Percentiles rank a stretch among this genome's conserved stretches.
These are phyloP conservation scores for Vitis hybrid DNA, from an alignment of 177 flowering plant species.

Conservation along the genomic window DNA sequence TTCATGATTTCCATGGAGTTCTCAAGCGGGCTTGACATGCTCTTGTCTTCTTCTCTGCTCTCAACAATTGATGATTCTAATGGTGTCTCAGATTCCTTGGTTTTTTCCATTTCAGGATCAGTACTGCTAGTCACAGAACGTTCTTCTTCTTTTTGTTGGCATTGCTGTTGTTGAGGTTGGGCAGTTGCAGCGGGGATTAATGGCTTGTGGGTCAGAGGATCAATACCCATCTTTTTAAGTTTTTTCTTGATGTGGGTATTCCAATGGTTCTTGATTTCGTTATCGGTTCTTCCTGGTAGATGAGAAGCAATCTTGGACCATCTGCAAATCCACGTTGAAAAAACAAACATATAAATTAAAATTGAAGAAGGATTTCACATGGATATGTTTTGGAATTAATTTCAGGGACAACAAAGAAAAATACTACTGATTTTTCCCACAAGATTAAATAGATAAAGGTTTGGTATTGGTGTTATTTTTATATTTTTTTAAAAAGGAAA, in stretches of 20 bases:
- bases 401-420: too few relatives aligned
- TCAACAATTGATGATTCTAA: conserved; percentile 21
- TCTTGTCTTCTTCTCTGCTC: conserved; percentile 9
- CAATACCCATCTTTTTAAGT: conserved; percentile 82
- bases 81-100: conserved; percentile 19
- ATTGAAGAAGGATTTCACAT: background rate
- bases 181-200: conserved; percentile 24
- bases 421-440: too few relatives aligned
- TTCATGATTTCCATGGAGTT: conserved; percentile 24
- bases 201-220: conserved; percentile 79
- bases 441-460: too few relatives aligned
- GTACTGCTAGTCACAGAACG: background rate
- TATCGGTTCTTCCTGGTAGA: conserved; percentile 86
- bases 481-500: too few relatives aligned
- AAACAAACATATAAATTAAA: background rate
- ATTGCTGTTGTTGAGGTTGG: conserved; percentile 16
- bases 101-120: conserved; percentile 16
- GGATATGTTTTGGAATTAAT: too few relatives aligned
- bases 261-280: conserved; percentile 90
- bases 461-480: too few relatives aligned
- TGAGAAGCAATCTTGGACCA: conserved; percentile 89
- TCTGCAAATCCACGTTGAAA: conserved; percentile 27
- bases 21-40: conserved; percentile 11
- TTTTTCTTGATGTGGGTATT: conserved; percentile 89
- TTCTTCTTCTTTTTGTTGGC: conserved; percentile 12